These are phyloP conservation scores for Botrytis sinoallii DNA, from an alignment of 2,329 filamentous ascomycete species.

Conservation along the genomic window DNA sequence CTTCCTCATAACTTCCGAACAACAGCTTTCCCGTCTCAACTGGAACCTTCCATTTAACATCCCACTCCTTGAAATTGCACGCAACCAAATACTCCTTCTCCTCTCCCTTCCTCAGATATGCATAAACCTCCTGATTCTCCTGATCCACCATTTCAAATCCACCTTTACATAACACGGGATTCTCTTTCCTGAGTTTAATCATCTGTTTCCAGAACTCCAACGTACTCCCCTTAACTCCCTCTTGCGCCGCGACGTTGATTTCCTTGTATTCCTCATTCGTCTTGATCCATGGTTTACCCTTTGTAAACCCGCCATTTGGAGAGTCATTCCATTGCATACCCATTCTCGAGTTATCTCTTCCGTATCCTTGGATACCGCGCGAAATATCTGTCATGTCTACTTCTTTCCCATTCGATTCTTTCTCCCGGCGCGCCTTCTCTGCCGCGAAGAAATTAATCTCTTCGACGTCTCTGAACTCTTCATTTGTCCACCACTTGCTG, in stretches of 20 bases:
- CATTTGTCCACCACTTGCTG: constrained; percentile 55
- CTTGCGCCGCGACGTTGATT: constrained; percentile 42
- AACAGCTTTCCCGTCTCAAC: not conserved
- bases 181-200: constrained; percentile 21
- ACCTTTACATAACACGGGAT: constrained; percentile 28
- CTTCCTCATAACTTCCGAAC: constrained; percentile 2
- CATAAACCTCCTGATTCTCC: constrained; percentile 16
- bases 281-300: constrained; percentile 54
- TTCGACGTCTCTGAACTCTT: constrained; percentile 68
- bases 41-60: not conserved
- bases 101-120: constrained; percentile 13
- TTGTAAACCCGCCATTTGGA: constrained; percentile 59
- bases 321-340: constrained; percentile 66
- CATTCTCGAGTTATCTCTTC: constrained; percentile 66
- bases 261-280: constrained; percentile 52
- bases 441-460: constrained; percentile 46
- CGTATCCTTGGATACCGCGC: constrained; percentile 55
- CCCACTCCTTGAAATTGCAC: constrained; percentile 10
- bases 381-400: constrained; percentile 38
- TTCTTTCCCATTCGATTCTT: constrained; percentile 31
- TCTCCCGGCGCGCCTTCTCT: constrained; percentile 32
- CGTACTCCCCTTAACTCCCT: constrained; percentile 7
- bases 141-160: constrained; percentile 23
- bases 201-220: constrained; percentile 28
- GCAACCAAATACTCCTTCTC: not conserved